Evolutionary conservation across 2,329 filamentous ascomycete species (phyloP).

Genomic region (Cadophora luteo-olivacea): DNA sequence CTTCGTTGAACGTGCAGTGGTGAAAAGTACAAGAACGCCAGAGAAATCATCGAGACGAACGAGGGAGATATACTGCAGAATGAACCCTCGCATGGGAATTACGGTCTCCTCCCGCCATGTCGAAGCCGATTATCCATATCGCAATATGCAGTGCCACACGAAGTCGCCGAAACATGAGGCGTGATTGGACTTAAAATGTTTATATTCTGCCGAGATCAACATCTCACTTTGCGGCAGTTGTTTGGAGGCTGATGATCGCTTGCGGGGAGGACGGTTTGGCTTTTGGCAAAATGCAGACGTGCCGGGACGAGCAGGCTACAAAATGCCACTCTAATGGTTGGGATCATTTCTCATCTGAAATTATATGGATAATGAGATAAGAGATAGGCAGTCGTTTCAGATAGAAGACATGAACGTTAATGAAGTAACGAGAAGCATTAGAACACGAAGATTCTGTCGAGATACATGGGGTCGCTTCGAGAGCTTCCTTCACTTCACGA

Average conservation of each 20-base stretch:
- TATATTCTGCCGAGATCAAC: neutral
- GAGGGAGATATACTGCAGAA: neutral
- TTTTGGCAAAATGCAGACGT: neutral
- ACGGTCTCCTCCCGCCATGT: neutral
- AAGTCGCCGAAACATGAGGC: neutral
- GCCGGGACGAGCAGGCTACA: neutral
- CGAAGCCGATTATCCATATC: constrained; percentile 4
- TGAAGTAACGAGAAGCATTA: no score
- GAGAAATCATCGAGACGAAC: neutral
- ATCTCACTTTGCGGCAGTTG: neutral
- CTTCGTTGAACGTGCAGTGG: neutral
- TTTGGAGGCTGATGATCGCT: neutral
- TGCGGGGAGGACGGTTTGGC: neutral
- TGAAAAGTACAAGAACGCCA: neutral
- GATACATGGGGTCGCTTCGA: no score
- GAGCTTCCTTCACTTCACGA: no score
- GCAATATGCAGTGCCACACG: neutral
- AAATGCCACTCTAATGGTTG: neutral
- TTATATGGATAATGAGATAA: neutral
- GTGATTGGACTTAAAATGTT: neutral
- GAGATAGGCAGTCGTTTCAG: neutral
- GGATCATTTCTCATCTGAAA: neutral
- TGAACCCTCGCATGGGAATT: neutral
- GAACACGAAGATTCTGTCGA: no score
- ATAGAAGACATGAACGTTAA: neutral